phyloP scores from a whole-genome alignment of 345 rosid species.

The Noccaea bulbosa region DNA sequence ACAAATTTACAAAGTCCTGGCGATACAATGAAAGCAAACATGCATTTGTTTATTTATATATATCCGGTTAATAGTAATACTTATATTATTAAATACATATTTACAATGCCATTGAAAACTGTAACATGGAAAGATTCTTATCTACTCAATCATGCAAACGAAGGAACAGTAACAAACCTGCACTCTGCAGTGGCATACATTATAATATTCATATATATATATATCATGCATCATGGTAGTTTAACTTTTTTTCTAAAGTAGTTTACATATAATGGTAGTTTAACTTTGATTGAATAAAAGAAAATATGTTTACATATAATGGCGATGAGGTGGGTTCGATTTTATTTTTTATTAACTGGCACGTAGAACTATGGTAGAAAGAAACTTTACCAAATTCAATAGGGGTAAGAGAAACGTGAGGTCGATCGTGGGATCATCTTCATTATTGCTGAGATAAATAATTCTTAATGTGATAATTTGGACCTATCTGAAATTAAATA shows the following conservation, averaged over 20 bases:
- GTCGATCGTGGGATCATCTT: conserved; percentile 33
- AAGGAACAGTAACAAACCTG: conserved; percentile 43
- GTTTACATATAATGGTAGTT: no score
- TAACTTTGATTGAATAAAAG: conserved; percentile 19
- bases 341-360: conserved; percentile 8
- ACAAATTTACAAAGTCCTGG: no score
- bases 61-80: not conserved
- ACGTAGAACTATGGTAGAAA: not conserved
- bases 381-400: conserved; percentile 31
- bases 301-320: conserved; percentile 16
- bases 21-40: no score
- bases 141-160: conserved; percentile 50
- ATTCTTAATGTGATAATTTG: conserved; percentile 19
- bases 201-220: not conserved
- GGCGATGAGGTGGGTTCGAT: conserved; percentile 36
- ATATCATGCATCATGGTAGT: conserved; percentile 10
- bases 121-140: conserved; percentile 81
- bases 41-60: not conserved
- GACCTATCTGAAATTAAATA: conserved; percentile 39
- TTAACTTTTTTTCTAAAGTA: no score
- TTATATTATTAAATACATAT: not conserved
- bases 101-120: conserved; percentile 19
- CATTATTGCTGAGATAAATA: conserved; percentile 22
- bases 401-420: conserved; percentile 32
- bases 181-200: conserved; percentile 34